A percentile compares a stretch with the other conserved stretches of the same genome.
These are phyloP conservation scores for Pseudocercospora eumusae DNA, from an alignment of 2,329 filamentous ascomycete species.

Conservation along the genomic window DNA sequence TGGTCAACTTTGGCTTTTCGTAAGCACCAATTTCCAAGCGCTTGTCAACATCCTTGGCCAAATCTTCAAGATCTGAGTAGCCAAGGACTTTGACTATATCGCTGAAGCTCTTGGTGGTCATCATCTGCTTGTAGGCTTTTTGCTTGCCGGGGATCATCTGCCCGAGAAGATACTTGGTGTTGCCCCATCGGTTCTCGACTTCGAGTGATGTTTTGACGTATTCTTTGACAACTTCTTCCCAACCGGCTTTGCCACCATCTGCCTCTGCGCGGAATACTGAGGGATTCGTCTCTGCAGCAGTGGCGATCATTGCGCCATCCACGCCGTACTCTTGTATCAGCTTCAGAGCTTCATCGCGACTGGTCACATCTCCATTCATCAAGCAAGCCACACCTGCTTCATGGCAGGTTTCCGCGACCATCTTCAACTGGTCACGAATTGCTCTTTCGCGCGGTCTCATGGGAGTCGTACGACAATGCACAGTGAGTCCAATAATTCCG, in stretches of 20 bases:
- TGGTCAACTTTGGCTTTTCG: constrained; percentile 52
- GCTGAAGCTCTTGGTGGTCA: constrained; percentile 68
- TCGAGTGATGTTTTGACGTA: constrained; percentile 74
- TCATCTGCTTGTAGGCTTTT: constrained; percentile 62
- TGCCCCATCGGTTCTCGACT: constrained; percentile 82
- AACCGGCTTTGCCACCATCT: constrained; percentile 70
- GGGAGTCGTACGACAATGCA: constrained; percentile 93
- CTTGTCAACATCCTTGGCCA: constrained; percentile 67
- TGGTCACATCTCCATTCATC: constrained; percentile 90
- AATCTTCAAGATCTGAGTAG: constrained; percentile 60
- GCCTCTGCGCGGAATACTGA: constrained; percentile 75
- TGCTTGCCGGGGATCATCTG: constrained; percentile 84
- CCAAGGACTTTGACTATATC: constrained; percentile 67
- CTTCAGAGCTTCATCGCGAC: constrained; percentile 68
- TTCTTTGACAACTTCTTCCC: constrained; percentile 73
- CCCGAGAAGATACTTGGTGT: constrained; percentile 87
- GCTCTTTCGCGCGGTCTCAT: constrained; percentile 91
- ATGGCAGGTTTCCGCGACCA: constrained; percentile 78
- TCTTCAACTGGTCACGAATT: constrained; percentile 75
- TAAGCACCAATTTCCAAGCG: constrained; percentile 56
- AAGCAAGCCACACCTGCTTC: constrained; percentile 86
- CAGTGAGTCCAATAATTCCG: constrained; percentile 86
- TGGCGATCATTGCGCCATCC: constrained; percentile 97
- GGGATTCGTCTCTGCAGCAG: constrained; percentile 84
- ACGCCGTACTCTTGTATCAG: constrained; percentile 79